phyloP scores from a whole-genome alignment of 306 rosid genomes.

The apple (Malus domestica) region DNA sequence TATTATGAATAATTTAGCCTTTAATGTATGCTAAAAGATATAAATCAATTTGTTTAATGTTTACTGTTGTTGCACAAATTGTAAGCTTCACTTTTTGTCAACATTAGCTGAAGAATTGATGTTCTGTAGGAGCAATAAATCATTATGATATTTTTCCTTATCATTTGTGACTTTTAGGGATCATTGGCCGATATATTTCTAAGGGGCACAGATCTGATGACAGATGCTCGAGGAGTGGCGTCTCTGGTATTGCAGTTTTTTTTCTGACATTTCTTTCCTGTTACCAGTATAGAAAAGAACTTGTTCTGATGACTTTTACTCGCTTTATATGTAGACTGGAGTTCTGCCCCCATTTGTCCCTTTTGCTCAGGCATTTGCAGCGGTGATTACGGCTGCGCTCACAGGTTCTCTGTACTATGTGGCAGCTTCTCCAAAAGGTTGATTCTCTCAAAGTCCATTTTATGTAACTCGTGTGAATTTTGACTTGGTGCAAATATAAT shows the following conservation, averaged over 20 bases:
- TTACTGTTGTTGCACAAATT: neutral
- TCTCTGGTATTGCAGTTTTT: conserved; percentile 48
- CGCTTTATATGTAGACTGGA: conserved; percentile 50
- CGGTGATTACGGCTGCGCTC: conserved; percentile 79
- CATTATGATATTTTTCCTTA: neutral
- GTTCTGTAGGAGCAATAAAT: neutral
- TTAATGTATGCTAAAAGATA: neutral
- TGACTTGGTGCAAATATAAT: neutral
- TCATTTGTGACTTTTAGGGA: conserved; percentile 42
- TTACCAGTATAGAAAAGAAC: neutral
- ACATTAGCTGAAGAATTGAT: neutral
- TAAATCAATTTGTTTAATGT: neutral
- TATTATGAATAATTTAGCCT: conserved; percentile 2
- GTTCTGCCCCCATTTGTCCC: conserved; percentile 90
- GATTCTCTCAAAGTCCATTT: neutral
- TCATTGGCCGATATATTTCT: conserved; percentile 86
- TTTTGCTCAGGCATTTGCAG: conserved; percentile 97
- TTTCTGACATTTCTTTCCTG: neutral
- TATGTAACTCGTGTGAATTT: neutral
- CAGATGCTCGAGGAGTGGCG: conserved; percentile 88
- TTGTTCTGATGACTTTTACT: conserved; percentile 15
- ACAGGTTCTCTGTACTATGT: conserved; percentile 88
- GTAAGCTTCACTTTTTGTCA: neutral
- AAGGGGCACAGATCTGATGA: conserved; percentile 62
- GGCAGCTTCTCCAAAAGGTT: conserved; percentile 96